These are phyloP conservation scores for Austropuccinia psidii DNA, from an alignment of 1,284 basidiomycete genomes.

Conservation along the genomic window DNA sequence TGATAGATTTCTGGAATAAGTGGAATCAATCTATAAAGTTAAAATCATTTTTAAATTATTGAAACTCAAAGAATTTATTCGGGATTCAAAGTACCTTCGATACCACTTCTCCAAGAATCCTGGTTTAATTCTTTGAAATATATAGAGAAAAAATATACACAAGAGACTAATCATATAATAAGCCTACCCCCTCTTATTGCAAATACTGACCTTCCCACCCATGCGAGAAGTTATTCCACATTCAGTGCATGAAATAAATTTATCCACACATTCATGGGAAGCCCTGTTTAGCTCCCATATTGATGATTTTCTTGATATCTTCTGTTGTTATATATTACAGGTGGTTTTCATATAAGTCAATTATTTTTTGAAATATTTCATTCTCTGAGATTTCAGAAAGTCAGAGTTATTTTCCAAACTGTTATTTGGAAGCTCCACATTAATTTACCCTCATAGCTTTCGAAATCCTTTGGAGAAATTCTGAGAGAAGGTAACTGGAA, in stretches of 20 bases:
- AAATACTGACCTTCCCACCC: constrained; percentile 7
- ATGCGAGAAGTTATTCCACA: constrained; percentile 10
- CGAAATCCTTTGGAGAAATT: too few relatives aligned
- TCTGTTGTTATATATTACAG: background rate
- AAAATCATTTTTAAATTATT: too few relatives aligned
- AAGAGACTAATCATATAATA: too few relatives aligned
- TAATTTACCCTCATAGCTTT: background rate
- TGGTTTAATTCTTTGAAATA: too few relatives aligned
- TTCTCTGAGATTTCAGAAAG: background rate
- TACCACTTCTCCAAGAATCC: too few relatives aligned
- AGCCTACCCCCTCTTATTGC: too few relatives aligned
- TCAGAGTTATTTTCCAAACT: background rate
- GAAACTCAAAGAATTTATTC: too few relatives aligned
- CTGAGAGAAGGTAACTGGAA: too few relatives aligned
- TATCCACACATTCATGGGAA: constrained; percentile 1
- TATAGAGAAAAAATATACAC: too few relatives aligned
- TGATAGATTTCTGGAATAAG: too few relatives aligned
- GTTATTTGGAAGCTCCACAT: background rate
- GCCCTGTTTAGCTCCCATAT: background rate
- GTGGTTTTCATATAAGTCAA: background rate
- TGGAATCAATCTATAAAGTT: too few relatives aligned
- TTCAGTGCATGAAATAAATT: background rate
- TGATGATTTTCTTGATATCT: background rate
- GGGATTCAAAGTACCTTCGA: too few relatives aligned
- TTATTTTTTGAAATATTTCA: background rate